Conservation (phyloP, 2,329 filamentous ascomycete genomes). For the Claviceps quebecensis region DNA sequence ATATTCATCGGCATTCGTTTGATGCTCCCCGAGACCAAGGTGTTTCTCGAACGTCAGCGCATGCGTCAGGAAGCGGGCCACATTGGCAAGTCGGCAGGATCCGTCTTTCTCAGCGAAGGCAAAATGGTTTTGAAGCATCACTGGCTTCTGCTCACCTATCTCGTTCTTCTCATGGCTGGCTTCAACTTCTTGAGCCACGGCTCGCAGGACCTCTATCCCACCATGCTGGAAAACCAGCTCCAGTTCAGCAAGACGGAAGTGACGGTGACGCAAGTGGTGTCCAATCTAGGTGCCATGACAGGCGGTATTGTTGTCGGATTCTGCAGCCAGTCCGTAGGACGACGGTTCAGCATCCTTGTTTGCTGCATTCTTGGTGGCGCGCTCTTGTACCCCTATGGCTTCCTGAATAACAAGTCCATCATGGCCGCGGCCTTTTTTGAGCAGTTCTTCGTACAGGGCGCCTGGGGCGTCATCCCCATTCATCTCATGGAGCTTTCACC, state of each 20-base stretch:
- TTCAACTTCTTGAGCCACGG: constrained; percentile 89
- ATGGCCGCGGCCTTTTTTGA: constrained; percentile 77
- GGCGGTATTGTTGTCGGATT: constrained; percentile 57
- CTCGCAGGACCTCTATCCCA: constrained; percentile 49
- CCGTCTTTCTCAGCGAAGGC: constrained; percentile 58
- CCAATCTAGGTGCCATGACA: constrained; percentile 55
- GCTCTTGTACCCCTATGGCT: constrained; percentile 72
- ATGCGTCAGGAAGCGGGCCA: constrained; percentile 34
- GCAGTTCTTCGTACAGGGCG: constrained; percentile 65
- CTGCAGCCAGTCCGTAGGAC: constrained; percentile 53
- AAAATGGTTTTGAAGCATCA: constrained; percentile 65
- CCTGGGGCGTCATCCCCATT: constrained; percentile 64
- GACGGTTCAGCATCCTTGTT: constrained; percentile 53
- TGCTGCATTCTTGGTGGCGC: constrained; percentile 55
- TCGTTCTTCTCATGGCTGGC: constrained; percentile 76
- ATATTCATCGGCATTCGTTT: constrained; percentile 70
- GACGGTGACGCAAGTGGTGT: constrained; percentile 58
- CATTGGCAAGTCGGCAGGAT: constrained; percentile 27
- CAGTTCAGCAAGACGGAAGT: constrained; percentile 38
- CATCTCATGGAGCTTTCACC: constrained; percentile 67
- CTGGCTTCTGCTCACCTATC: constrained; percentile 67
- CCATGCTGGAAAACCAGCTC: constrained; percentile 44
- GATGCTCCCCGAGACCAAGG: constrained; percentile 63
- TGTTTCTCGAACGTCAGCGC: constrained; percentile 52
- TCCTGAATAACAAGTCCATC: constrained; percentile 44